Base-by-base conservation (phyloP, 1,284 basidiomycete species). In the Athelia sp. region DNA sequence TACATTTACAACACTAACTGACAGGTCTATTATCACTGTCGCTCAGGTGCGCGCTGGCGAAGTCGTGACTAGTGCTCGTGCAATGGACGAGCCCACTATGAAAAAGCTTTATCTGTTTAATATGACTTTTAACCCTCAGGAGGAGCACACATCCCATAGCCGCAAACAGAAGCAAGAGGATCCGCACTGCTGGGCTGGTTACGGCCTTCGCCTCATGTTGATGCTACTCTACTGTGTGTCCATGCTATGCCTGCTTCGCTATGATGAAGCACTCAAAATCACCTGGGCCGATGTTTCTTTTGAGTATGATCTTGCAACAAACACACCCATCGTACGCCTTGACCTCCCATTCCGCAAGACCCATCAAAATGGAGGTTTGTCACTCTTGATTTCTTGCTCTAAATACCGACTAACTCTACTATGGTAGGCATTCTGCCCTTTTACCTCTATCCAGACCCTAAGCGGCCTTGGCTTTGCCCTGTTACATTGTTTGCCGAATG, bases 181-280 rank as follows among this genome's bases (percentile, higher is more conserved):
- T 21, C 24, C 40, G 44, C 36, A 58, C 15, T 17, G 50, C 9
- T 65, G 62, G 62, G 59, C 56, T 21, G 60, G 65, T 11, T 53
- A 57, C 2, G 45, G 54, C 1, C 53, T 51, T 8, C 54, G 59
- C 6, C 53, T 49, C 1, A 51, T 63, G 36, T 54, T 68, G 3
- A 55, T 59, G 29, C 52, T 59, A 1, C 58, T 60, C 14, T 68
- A 64, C 46, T 58, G 54, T 0, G 48, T 69, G 14, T 52, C 63
- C 1, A 66, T 69, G 43, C 29, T 64, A 3, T 69, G 66, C 47
- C 49, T 70, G 17, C 58, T 70, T 1, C 61, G 60, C 4, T 54
- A 64, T n/a, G 66, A 69, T 47, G 63, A 70, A 48, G 63, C 64
- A 0, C 50, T 69, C 13, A 63, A 65, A 32, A 64, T 71, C 18